A percentile compares a stretch with the other conserved stretches of the same genome.
These are phyloP conservation scores for Aspergillus leporis DNA, from an alignment of 495 filamentous ascomycete species.

Conservation along the genomic window DNA sequence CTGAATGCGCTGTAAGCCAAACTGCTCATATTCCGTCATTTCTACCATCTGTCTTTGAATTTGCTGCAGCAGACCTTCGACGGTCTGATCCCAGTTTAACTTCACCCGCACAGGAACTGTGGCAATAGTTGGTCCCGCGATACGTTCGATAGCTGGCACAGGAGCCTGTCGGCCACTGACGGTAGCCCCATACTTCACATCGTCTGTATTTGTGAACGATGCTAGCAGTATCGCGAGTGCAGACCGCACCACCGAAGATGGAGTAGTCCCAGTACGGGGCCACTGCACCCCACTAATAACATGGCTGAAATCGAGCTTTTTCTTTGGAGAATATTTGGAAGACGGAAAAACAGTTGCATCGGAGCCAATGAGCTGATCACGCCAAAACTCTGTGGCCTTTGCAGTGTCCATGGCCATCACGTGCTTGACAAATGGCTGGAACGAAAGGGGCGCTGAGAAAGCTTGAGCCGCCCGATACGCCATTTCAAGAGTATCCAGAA, in stretches of 20 bases:
- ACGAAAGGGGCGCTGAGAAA: too few species aligned
- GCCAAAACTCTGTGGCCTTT: too few species aligned
- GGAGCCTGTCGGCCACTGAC: conserved; percentile 33
- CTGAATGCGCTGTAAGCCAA: conserved; percentile 53
- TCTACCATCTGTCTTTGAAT: conserved; percentile 34
- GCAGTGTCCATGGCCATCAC: too few species aligned
- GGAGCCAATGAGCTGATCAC: too few species aligned
- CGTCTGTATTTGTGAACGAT: conserved; percentile 23
- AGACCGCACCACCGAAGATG: conserved; percentile 22
- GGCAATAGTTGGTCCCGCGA: conserved; percentile 37
- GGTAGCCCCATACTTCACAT: conserved; percentile 35
- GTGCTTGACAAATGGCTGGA: too few species aligned
- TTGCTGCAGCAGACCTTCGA: conserved; percentile 36
- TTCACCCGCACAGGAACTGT: conserved; percentile 50
- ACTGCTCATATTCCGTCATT: conserved; percentile 40
- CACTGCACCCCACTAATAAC: too few species aligned
- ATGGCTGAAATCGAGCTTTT: neutral
- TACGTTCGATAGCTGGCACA: conserved; percentile 26
- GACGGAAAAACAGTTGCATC: too few species aligned
- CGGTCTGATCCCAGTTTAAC: conserved; percentile 20
- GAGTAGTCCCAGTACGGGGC: neutral
- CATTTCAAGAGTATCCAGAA: too few species aligned
- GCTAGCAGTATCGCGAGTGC: conserved; percentile 37
- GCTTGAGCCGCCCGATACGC: too few species aligned
- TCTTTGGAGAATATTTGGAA: too few species aligned